These are phyloP conservation scores for Mediolabrus comicus DNA, from an alignment of 108 stramenopile species.

Conservation along the genomic window DNA sequence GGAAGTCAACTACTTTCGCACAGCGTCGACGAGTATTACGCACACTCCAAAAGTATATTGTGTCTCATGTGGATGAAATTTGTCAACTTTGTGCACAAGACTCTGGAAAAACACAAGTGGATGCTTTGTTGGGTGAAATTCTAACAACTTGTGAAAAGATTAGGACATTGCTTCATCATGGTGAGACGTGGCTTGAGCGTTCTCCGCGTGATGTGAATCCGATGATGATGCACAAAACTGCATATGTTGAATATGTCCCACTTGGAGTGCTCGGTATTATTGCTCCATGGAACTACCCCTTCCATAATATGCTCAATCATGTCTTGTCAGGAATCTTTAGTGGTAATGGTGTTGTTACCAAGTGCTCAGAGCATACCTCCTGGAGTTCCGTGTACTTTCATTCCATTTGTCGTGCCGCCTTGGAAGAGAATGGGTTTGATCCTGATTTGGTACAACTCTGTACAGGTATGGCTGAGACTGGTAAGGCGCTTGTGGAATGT, in stretches of 20 bases:
- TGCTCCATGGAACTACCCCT: slow-evolving; percentile 99
- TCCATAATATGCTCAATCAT: slow-evolving; percentile 97
- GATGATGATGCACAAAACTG: slow-evolving; percentile 95
- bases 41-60: slow-evolving; percentile 91
- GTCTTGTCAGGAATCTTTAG: slow-evolving; percentile 93
- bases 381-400: slow-evolving; percentile 90
- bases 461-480: slow-evolving; percentile 92
- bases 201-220: slow-evolving; percentile 81
- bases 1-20: slow-evolving; percentile 86
- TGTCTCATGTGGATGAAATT: slow-evolving; percentile 86
- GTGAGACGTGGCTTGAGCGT: slow-evolving; percentile 84
- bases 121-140: slow-evolving; percentile 96
- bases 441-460: slow-evolving; percentile 92
- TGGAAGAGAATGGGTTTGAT: slow-evolving; percentile 88
- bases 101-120: slow-evolving; percentile 90
- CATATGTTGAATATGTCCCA: slow-evolving; percentile 96
- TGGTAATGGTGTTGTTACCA: slow-evolving; percentile 97
- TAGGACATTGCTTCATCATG: slow-evolving; percentile 81
- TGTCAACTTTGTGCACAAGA: slow-evolving; percentile 84
- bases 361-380: slow-evolving; percentile 93
- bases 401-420: slow-evolving; percentile 73
- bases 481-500: slow-evolving; percentile 88
- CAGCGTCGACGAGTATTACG: slow-evolving; percentile 89
- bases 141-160: slow-evolving; percentile 96
- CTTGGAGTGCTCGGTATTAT: slow-evolving; percentile 96